Conservation (phyloP, 176 grass and related monocot genomes). For the Aegilops longissima region DNA sequence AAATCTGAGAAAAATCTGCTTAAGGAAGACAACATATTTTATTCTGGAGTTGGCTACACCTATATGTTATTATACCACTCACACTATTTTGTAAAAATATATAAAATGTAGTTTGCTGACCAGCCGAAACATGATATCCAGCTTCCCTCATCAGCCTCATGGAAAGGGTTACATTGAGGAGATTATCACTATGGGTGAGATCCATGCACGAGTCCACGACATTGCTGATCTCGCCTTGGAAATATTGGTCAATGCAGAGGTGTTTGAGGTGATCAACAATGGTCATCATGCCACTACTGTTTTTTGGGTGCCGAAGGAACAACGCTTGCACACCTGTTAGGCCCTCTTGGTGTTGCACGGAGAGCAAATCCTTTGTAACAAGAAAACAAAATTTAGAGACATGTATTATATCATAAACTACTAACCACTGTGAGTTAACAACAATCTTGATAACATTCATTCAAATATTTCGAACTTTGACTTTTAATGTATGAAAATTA, state of each 20-base stretch:
- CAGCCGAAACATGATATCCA: slow-evolving; percentile 40
- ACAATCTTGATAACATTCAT: too few species aligned
- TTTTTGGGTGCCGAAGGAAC: neutral
- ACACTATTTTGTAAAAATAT: neutral
- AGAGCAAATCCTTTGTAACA: neutral
- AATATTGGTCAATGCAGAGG: slow-evolving; percentile 58
- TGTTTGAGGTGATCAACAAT: slow-evolving; percentile 40
- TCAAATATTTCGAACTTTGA: too few species aligned
- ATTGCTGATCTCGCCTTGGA: slow-evolving; percentile 28
- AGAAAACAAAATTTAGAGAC: neutral
- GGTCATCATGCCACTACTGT: neutral
- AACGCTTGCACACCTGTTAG: neutral
- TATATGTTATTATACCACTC: neutral
- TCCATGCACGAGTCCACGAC: neutral
- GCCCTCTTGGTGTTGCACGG: neutral
- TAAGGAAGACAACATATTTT: neutral
- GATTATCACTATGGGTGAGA: neutral
- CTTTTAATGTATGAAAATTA: too few species aligned
- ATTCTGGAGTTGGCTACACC: neutral
- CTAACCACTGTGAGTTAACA: too few species aligned
- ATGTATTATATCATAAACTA: neutral
- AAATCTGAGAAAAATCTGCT: neutral
- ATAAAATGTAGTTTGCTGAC: neutral
- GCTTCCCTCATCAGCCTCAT: slow-evolving; percentile 51
- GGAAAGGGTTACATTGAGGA: slow-evolving; percentile 19